Percentiles rank a stretch among this genome's conserved stretches.
phyloP scores from a whole-genome alignment of 192 early-diverging fungal species.

The Mortierella hygrophila region DNA sequence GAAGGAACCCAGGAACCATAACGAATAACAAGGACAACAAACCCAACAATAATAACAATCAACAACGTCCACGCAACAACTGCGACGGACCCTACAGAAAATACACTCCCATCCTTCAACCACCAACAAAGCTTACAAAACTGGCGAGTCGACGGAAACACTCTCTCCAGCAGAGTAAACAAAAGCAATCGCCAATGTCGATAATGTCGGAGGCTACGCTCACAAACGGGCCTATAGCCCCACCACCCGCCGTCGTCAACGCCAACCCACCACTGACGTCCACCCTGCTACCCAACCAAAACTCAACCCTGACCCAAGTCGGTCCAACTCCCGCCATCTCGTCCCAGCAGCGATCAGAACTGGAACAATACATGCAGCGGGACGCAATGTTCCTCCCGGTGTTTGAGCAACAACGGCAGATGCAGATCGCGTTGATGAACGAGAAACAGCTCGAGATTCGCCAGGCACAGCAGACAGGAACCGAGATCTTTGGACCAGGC shows the following conservation, averaged over 20 bases:
- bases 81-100: neutral
- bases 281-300: slow-evolving; percentile 19
- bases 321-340: slow-evolving; percentile 54
- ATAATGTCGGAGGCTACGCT: slow-evolving; percentile 26
- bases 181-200: slow-evolving; percentile 11
- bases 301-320: slow-evolving; percentile 30
- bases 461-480: slow-evolving; percentile 41
- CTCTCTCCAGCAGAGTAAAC: slow-evolving; percentile 4
- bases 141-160: slow-evolving; percentile 5
- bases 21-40: neutral
- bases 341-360: slow-evolving; percentile 41
- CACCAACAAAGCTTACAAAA: neutral
- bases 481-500: slow-evolving; percentile 66
- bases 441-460: slow-evolving; percentile 60
- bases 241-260: slow-evolving; percentile 1
- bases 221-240: slow-evolving; percentile 9
- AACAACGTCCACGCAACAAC: neutral
- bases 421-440: slow-evolving; percentile 56
- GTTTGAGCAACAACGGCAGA: slow-evolving; percentile 63
- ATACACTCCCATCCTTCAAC: neutral
- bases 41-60: neutral
- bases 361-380: slow-evolving; percentile 58
- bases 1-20: neutral
- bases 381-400: slow-evolving; percentile 63
- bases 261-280: neutral